These are phyloP conservation scores for Hypoxylon sp. DNA, from an alignment of 2,329 filamentous ascomycete genomes.

Conservation along the genomic window DNA sequence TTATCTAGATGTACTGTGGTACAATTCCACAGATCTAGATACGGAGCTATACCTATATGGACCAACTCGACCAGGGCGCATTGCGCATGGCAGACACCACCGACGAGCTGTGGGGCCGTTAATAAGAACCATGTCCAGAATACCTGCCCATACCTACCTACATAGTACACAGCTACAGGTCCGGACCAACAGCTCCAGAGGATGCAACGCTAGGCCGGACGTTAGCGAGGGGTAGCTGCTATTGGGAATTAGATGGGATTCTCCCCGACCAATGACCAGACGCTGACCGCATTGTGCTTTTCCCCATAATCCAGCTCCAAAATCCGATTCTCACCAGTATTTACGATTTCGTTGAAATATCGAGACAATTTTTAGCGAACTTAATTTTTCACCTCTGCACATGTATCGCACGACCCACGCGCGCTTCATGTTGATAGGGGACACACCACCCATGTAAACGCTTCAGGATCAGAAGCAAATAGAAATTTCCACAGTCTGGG, in stretches of 20 bases:
- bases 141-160: too few relatives aligned
- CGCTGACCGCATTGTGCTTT: conserved; percentile 2
- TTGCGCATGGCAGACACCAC: too few relatives aligned
- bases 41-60: neutral
- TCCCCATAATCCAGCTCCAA: conserved; percentile 19
- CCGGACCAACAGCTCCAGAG: conserved; percentile 41
- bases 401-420: conserved; percentile 16
- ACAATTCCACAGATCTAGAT: conserved; percentile 17
- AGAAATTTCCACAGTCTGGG: conserved; percentile 14
- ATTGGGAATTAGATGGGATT: conserved; percentile 8
- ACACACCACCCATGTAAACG: conserved; percentile 9
- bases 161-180: too few relatives aligned
- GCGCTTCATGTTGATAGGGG: conserved; percentile 6
- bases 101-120: conserved; percentile 31
- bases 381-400: conserved; percentile 17
- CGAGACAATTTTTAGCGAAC: conserved; percentile 4
- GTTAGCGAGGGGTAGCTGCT: conserved; percentile 29
- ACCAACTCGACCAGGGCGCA: too few relatives aligned
- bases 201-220: conserved; percentile 36
- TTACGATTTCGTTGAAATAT: conserved; percentile 32
- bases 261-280: conserved; percentile 16
- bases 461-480: conserved; percentile 27
- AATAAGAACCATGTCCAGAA: conserved; percentile 31
- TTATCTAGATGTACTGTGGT: conserved; percentile 13
- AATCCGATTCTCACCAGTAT: conserved; percentile 34